These are phyloP conservation scores for Xylariaceae sp. DNA, from an alignment of 2,329 filamentous ascomycete genomes.

Conservation along the genomic window DNA sequence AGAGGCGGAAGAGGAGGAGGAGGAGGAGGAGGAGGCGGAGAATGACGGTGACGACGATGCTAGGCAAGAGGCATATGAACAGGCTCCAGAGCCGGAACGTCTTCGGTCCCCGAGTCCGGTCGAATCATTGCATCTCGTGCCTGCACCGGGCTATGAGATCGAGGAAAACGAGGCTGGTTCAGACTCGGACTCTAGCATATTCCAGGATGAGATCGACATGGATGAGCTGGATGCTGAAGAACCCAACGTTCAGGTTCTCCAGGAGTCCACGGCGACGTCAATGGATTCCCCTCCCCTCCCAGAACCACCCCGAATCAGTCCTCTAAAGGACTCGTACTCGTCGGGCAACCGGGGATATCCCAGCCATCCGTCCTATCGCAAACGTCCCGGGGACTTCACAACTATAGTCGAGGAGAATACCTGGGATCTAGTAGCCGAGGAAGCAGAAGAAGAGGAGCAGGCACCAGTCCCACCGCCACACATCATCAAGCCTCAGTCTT, in stretches of 20 bases:
- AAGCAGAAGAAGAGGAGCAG: constrained; percentile 32
- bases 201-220: constrained; percentile 50
- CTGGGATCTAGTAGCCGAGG: constrained; percentile 44
- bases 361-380: constrained; percentile 34
- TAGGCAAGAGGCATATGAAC: constrained; percentile 43
- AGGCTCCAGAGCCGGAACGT: constrained; percentile 25
- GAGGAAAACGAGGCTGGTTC: constrained; percentile 36
- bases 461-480: constrained; percentile 37
- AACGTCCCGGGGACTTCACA: constrained; percentile 46
- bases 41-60: constrained; percentile 25
- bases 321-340: constrained; percentile 54
- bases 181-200: constrained; percentile 45
- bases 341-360: constrained; percentile 49
- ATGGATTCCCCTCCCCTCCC: constrained; percentile 51
- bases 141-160: constrained; percentile 39
- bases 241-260: constrained; percentile 38
- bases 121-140: constrained; percentile 46
- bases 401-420: constrained; percentile 54
- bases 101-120: constrained; percentile 37
- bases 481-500: constrained; percentile 35
- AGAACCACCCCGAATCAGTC: constrained; percentile 50
- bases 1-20: constrained; percentile 52
- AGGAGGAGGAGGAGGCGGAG: constrained; percentile 40
- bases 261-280: constrained; percentile 35
- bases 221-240: constrained; percentile 36